phyloP scores from a whole-genome alignment of 2,329 filamentous ascomycete species.

The Ascochyta koolunga region DNA sequence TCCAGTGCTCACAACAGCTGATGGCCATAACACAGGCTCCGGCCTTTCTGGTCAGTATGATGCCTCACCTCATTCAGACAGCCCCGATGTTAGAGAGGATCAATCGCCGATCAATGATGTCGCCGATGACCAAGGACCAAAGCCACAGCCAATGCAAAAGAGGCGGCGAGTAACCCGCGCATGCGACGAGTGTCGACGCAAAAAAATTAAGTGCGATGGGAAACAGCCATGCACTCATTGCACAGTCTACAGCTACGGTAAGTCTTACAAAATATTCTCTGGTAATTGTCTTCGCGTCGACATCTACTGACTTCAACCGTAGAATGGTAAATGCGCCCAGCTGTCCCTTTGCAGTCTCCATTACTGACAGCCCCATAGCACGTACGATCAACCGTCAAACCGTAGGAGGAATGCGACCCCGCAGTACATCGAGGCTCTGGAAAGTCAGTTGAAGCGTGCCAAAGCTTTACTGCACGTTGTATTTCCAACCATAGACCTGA shows the following conservation, averaged over 20 bases:
- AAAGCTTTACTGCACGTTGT: slow-evolving; percentile 80
- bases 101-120: slow-evolving; percentile 42
- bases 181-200: slow-evolving; percentile 51
- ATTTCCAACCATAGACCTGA: slow-evolving; percentile 82
- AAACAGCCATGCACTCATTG: slow-evolving; percentile 78
- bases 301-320: slow-evolving; percentile 4
- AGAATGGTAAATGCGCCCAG: slow-evolving; percentile 7
- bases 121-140: slow-evolving; percentile 42
- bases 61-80: slow-evolving; percentile 35
- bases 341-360: neutral
- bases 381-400: slow-evolving; percentile 94
- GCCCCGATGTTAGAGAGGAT: slow-evolving; percentile 39
- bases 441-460: slow-evolving; percentile 80
- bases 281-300: neutral
- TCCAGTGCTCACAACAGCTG: slow-evolving; percentile 40
- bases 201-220: slow-evolving; percentile 63
- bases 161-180: slow-evolving; percentile 52
- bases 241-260: slow-evolving; percentile 97
- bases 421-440: slow-evolving; percentile 90
- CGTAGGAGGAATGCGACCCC: slow-evolving; percentile 87
- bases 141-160: slow-evolving; percentile 49
- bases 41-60: slow-evolving; percentile 36
- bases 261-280: slow-evolving; percentile 9
- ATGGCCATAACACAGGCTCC: slow-evolving; percentile 38
- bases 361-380: slow-evolving; percentile 48